Evolutionary conservation across 768 basidiomycete genomes (phyloP), one percentile per base, ranked within the genome.

Genomic region (Roridomyces roridus): DNA sequence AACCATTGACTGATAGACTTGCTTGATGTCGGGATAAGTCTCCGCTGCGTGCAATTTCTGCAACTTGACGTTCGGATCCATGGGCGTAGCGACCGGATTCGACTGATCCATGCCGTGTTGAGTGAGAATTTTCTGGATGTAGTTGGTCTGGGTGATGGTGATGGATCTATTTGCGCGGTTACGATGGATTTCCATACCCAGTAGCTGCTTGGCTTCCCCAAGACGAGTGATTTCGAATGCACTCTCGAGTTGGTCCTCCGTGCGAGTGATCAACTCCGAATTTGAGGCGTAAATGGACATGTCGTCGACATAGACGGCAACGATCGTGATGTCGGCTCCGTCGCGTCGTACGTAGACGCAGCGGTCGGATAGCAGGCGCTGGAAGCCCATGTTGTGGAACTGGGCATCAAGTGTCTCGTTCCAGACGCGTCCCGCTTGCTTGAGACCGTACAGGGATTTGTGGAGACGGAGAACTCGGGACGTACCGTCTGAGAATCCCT

Each of bases 401-500:
- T 44, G 42, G 20, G 41, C 43, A 23, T 59, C 50, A 17, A 72
- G 57, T 15, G 44, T 52, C 43, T 55, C n/a, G 36, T 76, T 61
- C 76, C 74, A 77, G 15, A 59, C 36, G 5, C 66, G 66, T 2
- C 68, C 66, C 7, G 71, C 63, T 55, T 76, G 76, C 36, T 72
- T 70, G 9, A 75, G 68, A 0, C 74, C 74, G 51, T 75, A 76
- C 17, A 77, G 60, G 0, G 67, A 51, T 51, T 72, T 70, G 15
- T 31, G 51, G 11, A 53, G 42, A n/a, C n/a, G n/a, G n/a, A n/a
- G n/a, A 46, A 71, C 57, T 0, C 45, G 15, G 0, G 23, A 0
- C 0, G 62, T 65, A 0, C 58, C 52, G 21, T 72, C 65, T 1
- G 60, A 4, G 25, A 51, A 68, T 0, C 70, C 68, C 10, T 69